Conservation (phyloP, 2,329 filamentous ascomycete species). For the Diplodia mutila region DNA sequence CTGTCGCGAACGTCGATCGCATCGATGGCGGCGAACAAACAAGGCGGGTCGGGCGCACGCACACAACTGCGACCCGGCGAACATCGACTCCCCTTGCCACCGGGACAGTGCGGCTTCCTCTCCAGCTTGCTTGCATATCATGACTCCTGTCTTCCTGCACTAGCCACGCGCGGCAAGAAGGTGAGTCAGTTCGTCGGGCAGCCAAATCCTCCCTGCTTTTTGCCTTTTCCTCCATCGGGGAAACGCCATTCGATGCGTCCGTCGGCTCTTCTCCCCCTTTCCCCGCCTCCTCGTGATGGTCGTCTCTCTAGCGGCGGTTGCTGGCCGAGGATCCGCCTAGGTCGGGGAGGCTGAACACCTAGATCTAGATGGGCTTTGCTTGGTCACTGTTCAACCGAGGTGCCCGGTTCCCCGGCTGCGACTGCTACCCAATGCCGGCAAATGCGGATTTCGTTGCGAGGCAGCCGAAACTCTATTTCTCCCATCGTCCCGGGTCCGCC, state of each 20-base stretch:
- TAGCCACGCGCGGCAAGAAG: background rate
- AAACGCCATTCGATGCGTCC: background rate
- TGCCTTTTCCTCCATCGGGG: background rate
- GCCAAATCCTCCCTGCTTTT: background rate
- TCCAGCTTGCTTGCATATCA: background rate
- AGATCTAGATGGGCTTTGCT: background rate
- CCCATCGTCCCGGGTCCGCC: background rate
- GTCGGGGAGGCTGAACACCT: background rate
- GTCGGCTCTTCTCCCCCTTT: background rate
- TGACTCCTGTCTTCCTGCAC: background rate
- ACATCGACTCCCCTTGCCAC: background rate
- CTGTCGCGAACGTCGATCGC: background rate
- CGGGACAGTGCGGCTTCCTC: background rate
- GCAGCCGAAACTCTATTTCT: background rate
- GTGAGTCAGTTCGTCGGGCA: background rate
- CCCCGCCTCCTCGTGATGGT: background rate
- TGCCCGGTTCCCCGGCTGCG: background rate
- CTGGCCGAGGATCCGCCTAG: background rate
- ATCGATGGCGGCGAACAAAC: background rate
- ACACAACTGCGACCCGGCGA: background rate
- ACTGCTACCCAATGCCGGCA: background rate
- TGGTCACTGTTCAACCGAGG: background rate
- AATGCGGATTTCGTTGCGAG: background rate
- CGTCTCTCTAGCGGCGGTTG: background rate
- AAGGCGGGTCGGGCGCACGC: background rate